Conservation (phyloP, 2,329 filamentous ascomycete genomes). For the Ramichloridium luteum region DNA sequence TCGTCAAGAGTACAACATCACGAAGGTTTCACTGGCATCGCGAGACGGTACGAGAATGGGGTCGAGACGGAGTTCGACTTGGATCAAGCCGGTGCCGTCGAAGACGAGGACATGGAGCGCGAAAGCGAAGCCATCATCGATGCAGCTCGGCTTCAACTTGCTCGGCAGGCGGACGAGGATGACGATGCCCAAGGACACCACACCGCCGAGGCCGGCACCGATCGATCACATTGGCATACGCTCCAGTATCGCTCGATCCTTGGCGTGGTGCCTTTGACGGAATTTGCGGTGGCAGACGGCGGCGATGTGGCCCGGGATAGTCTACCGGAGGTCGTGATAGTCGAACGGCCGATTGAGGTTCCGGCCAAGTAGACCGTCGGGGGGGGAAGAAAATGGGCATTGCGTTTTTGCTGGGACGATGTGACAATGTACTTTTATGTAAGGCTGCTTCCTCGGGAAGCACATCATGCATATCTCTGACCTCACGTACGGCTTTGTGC, state of each 20-base stretch:
- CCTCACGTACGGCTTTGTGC: no score
- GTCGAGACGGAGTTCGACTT: slow-evolving; percentile 15
- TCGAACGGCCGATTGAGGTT: slow-evolving; percentile 59
- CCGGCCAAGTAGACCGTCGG: slow-evolving; percentile 5
- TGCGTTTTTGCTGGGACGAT: no score
- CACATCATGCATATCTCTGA: no score
- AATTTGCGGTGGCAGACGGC: slow-evolving; percentile 23
- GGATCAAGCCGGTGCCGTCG: slow-evolving; percentile 15
- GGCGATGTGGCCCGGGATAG: slow-evolving; percentile 22
- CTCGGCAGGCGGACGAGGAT: slow-evolving; percentile 29
- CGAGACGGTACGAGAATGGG: slow-evolving; percentile 18
- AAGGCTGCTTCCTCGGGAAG: no score
- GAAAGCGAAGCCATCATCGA: slow-evolving; percentile 1
- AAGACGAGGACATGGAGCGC: slow-evolving; percentile 16
- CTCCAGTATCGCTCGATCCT: slow-evolving; percentile 93
- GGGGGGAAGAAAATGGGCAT: not conserved
- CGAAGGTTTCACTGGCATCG: slow-evolving; percentile 2
- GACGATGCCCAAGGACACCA: slow-evolving; percentile 21
- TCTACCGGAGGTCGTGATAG: slow-evolving; percentile 66
- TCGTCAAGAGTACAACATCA: slow-evolving; percentile 13
- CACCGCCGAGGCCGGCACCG: slow-evolving; percentile 5
- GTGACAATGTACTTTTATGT: no score
- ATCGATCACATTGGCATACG: slow-evolving; percentile 57
- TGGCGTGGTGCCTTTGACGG: slow-evolving; percentile 50
- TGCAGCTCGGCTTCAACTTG: slow-evolving; percentile 24